Conservation (phyloP, 208 protist species). For the Novymonas esmeraldas region DNA sequence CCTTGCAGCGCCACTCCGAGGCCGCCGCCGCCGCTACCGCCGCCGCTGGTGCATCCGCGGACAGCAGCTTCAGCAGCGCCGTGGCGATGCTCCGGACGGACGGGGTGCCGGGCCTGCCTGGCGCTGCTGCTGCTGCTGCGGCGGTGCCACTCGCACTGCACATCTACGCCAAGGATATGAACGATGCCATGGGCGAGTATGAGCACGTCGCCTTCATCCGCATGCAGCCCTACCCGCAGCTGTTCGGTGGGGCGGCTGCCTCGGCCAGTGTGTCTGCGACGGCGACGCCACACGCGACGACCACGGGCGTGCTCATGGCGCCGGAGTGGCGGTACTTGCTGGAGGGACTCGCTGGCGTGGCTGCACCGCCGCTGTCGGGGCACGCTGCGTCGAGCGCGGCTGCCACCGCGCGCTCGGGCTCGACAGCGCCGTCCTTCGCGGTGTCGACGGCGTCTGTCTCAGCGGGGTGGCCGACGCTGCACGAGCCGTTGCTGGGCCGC, state of each 20-base stretch:
- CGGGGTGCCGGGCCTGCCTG: neutral
- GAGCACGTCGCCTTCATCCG: slow-evolving; percentile 71
- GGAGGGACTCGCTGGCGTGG: slow-evolving; percentile 20
- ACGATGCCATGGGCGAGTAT: slow-evolving; percentile 30
- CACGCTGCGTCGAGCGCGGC: neutral
- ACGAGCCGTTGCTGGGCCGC: slow-evolving; percentile 56
- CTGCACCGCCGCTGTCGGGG: neutral
- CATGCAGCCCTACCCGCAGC: slow-evolving; percentile 22
- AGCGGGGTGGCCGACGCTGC: slow-evolving; percentile 54
- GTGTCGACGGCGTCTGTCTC: neutral
- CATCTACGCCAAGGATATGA: slow-evolving; percentile 31
- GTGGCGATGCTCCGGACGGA: neutral
- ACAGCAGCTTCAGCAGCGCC: neutral
- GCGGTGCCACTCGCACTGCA: slow-evolving; percentile 23
- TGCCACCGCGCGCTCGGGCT: neutral
- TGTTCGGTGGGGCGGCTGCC: neutral
- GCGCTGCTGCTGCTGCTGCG: neutral
- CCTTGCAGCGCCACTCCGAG: slow-evolving; percentile 51
- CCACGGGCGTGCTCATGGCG: slow-evolving; percentile 7
- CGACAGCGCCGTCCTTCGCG: neutral
- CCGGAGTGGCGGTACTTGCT: slow-evolving; percentile 25
- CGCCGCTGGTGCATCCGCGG: neutral
- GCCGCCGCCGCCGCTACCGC: neutral
- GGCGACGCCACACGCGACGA: neutral
- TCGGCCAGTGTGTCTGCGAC: slow-evolving; percentile 5